Percentiles rank a stretch among this genome's conserved stretches.
These are phyloP conservation scores for Rhamnella rubrinervis DNA, from an alignment of 331 rosid species.

Conservation along the genomic window DNA sequence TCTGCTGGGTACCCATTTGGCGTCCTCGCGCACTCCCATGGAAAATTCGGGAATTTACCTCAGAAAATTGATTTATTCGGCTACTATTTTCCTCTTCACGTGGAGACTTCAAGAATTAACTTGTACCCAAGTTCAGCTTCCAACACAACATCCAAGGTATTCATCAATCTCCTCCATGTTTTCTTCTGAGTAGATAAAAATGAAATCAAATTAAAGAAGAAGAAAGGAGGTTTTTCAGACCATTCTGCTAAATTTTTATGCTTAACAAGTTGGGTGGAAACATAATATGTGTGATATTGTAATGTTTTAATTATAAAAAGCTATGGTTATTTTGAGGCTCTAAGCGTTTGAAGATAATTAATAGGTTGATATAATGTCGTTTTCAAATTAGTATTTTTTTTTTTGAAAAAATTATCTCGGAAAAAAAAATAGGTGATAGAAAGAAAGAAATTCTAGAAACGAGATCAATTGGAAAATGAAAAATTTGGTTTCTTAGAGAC, in stretches of 20 bases:
- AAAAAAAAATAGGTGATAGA: too few species aligned
- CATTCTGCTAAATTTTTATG: neutral
- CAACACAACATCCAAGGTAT: slow-evolving; percentile 51
- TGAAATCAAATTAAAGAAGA: neutral
- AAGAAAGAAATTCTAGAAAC: too few species aligned
- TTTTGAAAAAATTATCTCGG: neutral
- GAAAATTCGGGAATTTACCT: slow-evolving; percentile 26
- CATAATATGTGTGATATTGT: too few species aligned
- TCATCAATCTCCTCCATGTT: neutral
- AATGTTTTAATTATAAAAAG: neutral
- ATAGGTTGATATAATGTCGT: too few species aligned
- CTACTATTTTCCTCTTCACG: slow-evolving; percentile 41
- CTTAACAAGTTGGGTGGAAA: neutral
- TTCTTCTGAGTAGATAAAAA: neutral
- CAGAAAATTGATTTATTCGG: slow-evolving; percentile 31
- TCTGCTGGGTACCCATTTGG: slow-evolving; percentile 49
- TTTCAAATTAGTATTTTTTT: too few species aligned
- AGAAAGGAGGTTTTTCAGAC: neutral
- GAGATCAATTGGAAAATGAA: too few species aligned
- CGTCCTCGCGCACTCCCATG: slow-evolving; percentile 35
- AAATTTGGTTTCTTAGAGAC: neutral
- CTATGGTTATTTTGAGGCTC: neutral
- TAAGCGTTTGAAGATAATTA: too few species aligned
- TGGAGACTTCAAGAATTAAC: slow-evolving; percentile 41
- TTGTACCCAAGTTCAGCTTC: slow-evolving; percentile 34